Base-by-base conservation (phyloP, 371 early-diverging fungal species). In the Syncephalastrum monosporum region DNA sequence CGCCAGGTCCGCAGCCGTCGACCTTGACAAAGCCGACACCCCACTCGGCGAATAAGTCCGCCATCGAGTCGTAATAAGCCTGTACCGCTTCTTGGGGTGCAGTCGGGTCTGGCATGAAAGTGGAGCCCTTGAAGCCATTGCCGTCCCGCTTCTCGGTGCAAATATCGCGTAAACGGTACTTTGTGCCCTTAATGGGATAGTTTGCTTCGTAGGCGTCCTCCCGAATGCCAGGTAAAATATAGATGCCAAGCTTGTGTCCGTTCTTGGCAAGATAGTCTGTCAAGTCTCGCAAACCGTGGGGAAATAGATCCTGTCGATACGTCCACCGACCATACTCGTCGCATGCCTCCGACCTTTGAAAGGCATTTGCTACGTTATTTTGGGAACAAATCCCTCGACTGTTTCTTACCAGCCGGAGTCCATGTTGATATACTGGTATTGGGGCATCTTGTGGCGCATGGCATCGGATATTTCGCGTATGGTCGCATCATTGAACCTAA, bases 291-390 rank as follows among this genome's bases (percentile, higher is more conserved):
- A 71, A 19, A 3, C 72, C 72, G 24, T 47, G 58, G 5, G 72
- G 72, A 52, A 71, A 71, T 8, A 71, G 47, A 45, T 68, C 63
- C 7, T 47, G 7, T 16, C 72, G 68, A 27, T 60, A 71, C 6
- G 48, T 60, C 72, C 72, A 71, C 15, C 72, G 68, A 21, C 72
- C 72, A 52, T 60, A 65, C 21, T 65, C 59, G 50, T 71, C 72
- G 33, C 46, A 57, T 8, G 54, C 53, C 16, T 65, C 55, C 17
- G 53, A 61, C 67, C 67, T 67, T 19, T 24, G 15, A n/a, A 45
- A 42, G 23, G 25, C 16, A 15, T 33, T 1, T 5, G 0, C 14
- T 19, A 55, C 33, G n/a, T n/a, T n/a, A 29, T 29, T 16, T 10
- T 15, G 47, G 1, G 6, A 15, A 16, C 0, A 6, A 6, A 33